Percentiles rank a stretch among this genome's conserved stretches.
Evolutionary conservation across 805 yeast genomes (phyloP).

Genomic region (Lachancea thermotolerans): DNA sequence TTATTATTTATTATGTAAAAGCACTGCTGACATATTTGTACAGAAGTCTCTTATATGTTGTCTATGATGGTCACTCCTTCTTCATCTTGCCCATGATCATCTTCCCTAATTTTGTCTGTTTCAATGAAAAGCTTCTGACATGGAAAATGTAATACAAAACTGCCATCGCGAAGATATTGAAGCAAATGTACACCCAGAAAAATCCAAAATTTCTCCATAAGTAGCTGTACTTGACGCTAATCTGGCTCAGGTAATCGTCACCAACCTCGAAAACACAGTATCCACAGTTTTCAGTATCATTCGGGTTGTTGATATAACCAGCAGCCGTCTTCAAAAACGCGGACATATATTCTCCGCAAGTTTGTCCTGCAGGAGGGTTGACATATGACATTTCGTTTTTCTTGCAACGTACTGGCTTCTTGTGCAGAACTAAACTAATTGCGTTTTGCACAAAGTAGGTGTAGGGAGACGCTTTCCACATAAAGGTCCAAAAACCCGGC

Average conservation of each 20-base stretch:
- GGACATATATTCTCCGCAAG: conserved; percentile 54
- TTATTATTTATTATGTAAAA: no score
- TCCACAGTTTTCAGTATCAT: conserved; percentile 42
- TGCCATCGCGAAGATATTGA: conserved; percentile 43
- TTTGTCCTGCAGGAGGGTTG: conserved; percentile 51
- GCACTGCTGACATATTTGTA: no score
- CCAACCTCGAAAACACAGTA: conserved; percentile 44
- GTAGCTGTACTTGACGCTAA: conserved; percentile 39
- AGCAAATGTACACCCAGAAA: conserved; percentile 47
- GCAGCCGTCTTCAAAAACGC: conserved; percentile 35
- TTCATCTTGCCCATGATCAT: conserved; percentile 1
- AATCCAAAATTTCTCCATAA: conserved; percentile 67
- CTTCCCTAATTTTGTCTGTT: conserved; percentile 5
- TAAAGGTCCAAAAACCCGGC: conserved; percentile 83
- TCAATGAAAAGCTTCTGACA: conserved; percentile 16
- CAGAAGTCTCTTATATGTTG: no score
- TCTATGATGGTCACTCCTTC: background rate
- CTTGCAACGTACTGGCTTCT: conserved; percentile 44
- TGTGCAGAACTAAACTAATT: conserved; percentile 43
- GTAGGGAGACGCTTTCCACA: conserved; percentile 69
- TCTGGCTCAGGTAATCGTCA: conserved; percentile 40
- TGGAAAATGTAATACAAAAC: conserved; percentile 26
- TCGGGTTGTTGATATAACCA: conserved; percentile 56
- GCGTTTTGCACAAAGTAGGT: conserved; percentile 63
- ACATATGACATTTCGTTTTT: conserved; percentile 42